A percentile compares a stretch with the other conserved stretches of the same genome.
Evolutionary conservation across 2,329 filamentous ascomycete species (phyloP).

Genomic region (Furcasterigmium furcatum): DNA sequence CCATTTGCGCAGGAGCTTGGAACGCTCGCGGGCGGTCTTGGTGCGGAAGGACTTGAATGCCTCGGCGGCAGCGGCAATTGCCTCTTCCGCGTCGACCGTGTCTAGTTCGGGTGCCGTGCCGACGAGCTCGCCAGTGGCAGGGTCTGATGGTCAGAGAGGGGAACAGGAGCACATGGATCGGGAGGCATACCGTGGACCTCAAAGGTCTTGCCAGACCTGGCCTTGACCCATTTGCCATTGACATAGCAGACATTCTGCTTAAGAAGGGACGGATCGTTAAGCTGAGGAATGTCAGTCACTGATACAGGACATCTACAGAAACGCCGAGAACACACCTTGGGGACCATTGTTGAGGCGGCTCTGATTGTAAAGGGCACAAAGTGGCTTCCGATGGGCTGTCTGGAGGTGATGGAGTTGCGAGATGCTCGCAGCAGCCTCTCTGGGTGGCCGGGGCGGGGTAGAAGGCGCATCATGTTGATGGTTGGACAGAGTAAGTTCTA

Average conservation of each 20-base stretch:
- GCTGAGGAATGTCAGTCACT: slow-evolving; percentile 36
- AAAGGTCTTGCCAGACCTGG: slow-evolving; percentile 87
- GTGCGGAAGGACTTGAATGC: slow-evolving; percentile 71
- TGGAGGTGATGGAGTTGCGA: slow-evolving; percentile 16
- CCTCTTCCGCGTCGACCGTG: slow-evolving; percentile 70
- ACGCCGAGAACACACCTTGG: slow-evolving; percentile 30
- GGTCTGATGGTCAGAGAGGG: slow-evolving; percentile 51
- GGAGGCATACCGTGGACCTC: slow-evolving; percentile 64
- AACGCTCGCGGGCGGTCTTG: slow-evolving; percentile 70
- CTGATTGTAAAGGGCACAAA: slow-evolving; percentile 18
- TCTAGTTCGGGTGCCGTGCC: slow-evolving; percentile 84
- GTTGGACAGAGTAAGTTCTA: background rate
- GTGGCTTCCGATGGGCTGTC: background rate
- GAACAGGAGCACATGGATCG: background rate
- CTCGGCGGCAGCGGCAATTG: slow-evolving; percentile 77
- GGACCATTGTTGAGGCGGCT: slow-evolving; percentile 44
- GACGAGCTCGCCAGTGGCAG: slow-evolving; percentile 76
- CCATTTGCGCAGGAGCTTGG: slow-evolving; percentile 74
- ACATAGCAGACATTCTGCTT: slow-evolving; percentile 82
- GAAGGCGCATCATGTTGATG: slow-evolving; percentile 1
- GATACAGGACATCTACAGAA: background rate
- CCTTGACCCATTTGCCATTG: slow-evolving; percentile 88
- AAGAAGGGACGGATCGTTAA: slow-evolving; percentile 77
- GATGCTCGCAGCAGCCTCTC: slow-evolving; percentile 8
- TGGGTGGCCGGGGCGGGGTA: background rate